Evolutionary conservation across 1,284 basidiomycete genomes (phyloP), one percentile per base, ranked within the genome.

Genomic region (Grifola frondosa): DNA sequence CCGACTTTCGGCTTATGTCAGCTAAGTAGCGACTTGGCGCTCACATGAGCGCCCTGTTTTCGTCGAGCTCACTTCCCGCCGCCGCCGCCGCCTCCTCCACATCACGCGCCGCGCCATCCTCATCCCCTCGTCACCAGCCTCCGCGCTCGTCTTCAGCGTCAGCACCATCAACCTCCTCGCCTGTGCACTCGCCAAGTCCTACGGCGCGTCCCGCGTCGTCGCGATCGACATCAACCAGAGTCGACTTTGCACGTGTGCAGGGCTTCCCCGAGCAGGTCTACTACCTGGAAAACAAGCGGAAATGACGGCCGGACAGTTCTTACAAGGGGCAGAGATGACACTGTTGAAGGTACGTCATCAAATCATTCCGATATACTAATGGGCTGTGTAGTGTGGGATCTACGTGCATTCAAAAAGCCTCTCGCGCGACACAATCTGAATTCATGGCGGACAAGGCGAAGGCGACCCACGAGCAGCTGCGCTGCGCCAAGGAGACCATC

Each of bases 161-260:
- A 95, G 94, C 38, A 84, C 95, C 3, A 95, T 97, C 59, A 95
- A 95, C 28, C 78, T 96, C 37, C 81, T 97, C 35, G 89, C 91
- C 0, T 89, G 86, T 59, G 77, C 88, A 1, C 75, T 94, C 43
- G 86, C 90, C 35, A 79, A 80, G 54, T 79, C 85, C 16, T 66
- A 70, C 36, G 90, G 89, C 38, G 86, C 87, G 5, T 73, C 81
- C 2, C 74, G 75, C 43, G 76, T 94, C 54, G 78, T 86, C 46
- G 88, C 85, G 15, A 77, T 93, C 61, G 92, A 95, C 70, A 93
- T 93, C 66, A 92, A 94, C 68, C 74, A 78, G 53, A 70, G 77
- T 24, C 82, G 92, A 35, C 46, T 94, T 95, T 52, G 89, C 89
- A 23, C 70, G 73, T 50, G 53, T 67, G 15, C 71, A 88, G 54